These are phyloP conservation scores for Ottelia alismoides DNA, from an alignment of 106 monocot species.

Conservation along the genomic window DNA sequence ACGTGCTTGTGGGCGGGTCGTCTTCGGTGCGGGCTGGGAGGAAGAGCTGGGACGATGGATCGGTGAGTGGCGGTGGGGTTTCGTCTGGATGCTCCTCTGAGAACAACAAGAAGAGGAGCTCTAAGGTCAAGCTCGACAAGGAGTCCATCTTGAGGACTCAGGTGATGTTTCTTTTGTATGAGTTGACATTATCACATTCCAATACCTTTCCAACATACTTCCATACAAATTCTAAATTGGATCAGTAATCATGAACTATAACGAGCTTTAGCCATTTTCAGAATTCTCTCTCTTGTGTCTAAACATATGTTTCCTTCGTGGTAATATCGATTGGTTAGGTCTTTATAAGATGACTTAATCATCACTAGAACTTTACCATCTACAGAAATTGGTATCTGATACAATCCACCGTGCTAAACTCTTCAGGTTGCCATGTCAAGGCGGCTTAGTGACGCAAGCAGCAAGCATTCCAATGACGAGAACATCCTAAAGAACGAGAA, in stretches of 20 bases:
- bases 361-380: no score
- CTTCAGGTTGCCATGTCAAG: slow-evolving; percentile 41
- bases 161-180: slow-evolving; percentile 19
- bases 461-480: slow-evolving; percentile 16
- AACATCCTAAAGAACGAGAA: slow-evolving; percentile 21
- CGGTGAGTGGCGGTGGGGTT: no score
- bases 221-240: no score
- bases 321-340: no score
- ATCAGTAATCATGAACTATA: not conserved
- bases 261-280: no score
- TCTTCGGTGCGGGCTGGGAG: slow-evolving; percentile 13
- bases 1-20: slow-evolving; percentile 10
- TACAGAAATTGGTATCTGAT: no score
- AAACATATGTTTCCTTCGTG: no score
- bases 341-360: no score
- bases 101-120: slow-evolving; percentile 26
- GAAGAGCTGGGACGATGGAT: slow-evolving; percentile 78
- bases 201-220: not conserved
- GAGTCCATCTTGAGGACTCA: slow-evolving; percentile 48
- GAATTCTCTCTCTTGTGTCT: no score
- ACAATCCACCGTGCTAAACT: no score
- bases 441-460: slow-evolving; percentile 31
- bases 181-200: not conserved
- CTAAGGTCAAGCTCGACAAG: slow-evolving; percentile 35
- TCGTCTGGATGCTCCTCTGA: slow-evolving; percentile 8